Conservation (phyloP, 345 rosid genomes). For the Citrus reticulata region DNA sequence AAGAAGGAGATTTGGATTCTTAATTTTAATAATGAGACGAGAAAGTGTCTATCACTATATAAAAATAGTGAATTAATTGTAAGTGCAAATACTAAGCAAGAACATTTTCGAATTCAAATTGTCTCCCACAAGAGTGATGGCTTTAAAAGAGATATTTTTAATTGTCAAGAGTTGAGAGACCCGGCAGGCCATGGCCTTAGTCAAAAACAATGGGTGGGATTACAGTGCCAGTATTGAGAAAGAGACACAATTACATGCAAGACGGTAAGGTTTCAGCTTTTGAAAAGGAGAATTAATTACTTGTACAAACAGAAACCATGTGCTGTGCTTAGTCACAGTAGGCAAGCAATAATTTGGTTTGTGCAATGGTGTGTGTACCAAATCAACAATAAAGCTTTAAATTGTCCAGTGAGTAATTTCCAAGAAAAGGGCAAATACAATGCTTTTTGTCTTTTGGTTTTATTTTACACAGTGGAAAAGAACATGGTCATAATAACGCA, state of each 20-base stretch:
- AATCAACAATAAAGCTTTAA: too few species aligned
- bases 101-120: neutral
- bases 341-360: neutral
- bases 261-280: neutral
- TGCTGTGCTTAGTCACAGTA: neutral
- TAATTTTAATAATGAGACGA: too few species aligned
- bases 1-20: too few species aligned
- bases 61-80: too few species aligned
- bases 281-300: neutral
- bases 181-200: neutral
- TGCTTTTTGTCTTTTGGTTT: neutral
- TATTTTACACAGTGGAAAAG: neutral
- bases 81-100: neutral
- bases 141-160: neutral
- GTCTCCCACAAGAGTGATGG: constrained; percentile 7
- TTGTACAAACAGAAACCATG: neutral
- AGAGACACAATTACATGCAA: neutral
- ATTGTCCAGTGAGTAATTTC: neutral
- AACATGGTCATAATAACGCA: neutral
- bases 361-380: neutral
- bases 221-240: constrained; percentile 3
- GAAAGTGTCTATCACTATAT: too few species aligned
- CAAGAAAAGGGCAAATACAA: neutral
- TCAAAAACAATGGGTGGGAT: constrained; percentile 31
- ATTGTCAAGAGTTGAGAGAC: neutral